phyloP scores from a whole-genome alignment of 768 basidiomycete genomes.

The Coprinopsis marcescibilis region DNA sequence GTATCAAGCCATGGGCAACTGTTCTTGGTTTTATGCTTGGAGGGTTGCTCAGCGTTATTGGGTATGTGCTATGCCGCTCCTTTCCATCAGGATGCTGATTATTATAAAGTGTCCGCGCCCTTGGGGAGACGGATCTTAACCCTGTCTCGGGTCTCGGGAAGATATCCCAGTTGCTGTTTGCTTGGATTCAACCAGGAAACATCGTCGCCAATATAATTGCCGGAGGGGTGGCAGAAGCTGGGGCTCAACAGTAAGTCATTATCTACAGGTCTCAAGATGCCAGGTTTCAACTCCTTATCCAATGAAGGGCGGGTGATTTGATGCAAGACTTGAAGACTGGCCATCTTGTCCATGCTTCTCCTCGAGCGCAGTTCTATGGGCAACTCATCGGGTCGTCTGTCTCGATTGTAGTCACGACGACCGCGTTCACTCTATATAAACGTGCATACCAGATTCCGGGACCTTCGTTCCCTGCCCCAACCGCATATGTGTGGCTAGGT shows the following conservation, averaged over 20 bases:
- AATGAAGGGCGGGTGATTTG: slow-evolving; percentile 79
- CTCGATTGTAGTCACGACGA: slow-evolving; percentile 84
- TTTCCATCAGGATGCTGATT: slow-evolving; percentile 4
- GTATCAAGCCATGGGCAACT: slow-evolving; percentile 95
- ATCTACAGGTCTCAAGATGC: neutral
- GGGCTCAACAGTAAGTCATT: slow-evolving; percentile 73
- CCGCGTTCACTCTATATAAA: slow-evolving; percentile 83
- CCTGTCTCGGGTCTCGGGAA: slow-evolving; percentile 93
- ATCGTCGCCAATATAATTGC: slow-evolving; percentile 98
- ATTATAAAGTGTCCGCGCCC: slow-evolving; percentile 79
- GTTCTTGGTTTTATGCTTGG: slow-evolving; percentile 79
- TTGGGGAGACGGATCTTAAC: slow-evolving; percentile 94
- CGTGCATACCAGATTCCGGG: slow-evolving; percentile 86
- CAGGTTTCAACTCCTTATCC: neutral
- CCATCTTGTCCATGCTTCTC: slow-evolving; percentile 86
- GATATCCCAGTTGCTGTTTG: slow-evolving; percentile 90
- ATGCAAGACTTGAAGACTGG: slow-evolving; percentile 99
- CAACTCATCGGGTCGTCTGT: slow-evolving; percentile 88
- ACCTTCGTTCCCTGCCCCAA: slow-evolving; percentile 93
- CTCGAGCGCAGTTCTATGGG: slow-evolving; percentile 90
- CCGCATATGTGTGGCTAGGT: slow-evolving; percentile 88
- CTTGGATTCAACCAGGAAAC: slow-evolving; percentile 90
- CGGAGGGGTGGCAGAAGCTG: slow-evolving; percentile 93
- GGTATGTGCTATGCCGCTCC: slow-evolving; percentile 41
- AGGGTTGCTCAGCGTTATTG: slow-evolving; percentile 79